Conservation (phyloP, 805 yeast genomes). For the Pichia cephalocereana region DNA sequence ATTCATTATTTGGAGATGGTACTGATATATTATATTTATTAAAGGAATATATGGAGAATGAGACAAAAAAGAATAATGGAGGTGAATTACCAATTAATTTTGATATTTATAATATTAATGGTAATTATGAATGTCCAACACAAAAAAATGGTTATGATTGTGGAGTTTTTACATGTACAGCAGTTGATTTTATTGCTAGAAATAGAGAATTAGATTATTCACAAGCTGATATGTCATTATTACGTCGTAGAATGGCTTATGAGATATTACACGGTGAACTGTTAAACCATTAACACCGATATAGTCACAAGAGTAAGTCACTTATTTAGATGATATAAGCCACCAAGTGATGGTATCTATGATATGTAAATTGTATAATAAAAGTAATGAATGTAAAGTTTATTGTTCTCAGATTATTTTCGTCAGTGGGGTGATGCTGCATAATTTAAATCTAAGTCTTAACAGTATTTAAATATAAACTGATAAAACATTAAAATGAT, state of each 20-base stretch:
- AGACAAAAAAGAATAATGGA: slow-evolving; percentile 45
- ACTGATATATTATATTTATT: slow-evolving; percentile 37
- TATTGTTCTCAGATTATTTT: too few species aligned
- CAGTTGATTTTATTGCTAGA: slow-evolving; percentile 52
- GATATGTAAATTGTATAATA: too few species aligned
- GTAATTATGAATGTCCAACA: slow-evolving; percentile 47
- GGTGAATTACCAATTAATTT: slow-evolving; percentile 26
- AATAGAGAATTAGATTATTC: slow-evolving; percentile 42
- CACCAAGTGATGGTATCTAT: too few species aligned
- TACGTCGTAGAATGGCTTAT: slow-evolving; percentile 62
- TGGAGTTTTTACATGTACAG: slow-evolving; percentile 86
- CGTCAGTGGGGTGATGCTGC: too few species aligned
- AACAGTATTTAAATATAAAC: too few species aligned
- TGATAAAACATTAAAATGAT: too few species aligned
- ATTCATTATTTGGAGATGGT: slow-evolving; percentile 57
- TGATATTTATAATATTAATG: slow-evolving; percentile 17
- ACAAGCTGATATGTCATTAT: slow-evolving; percentile 57
- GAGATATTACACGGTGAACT: slow-evolving; percentile 34
- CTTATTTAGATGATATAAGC: too few species aligned
- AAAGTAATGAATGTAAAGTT: too few species aligned
- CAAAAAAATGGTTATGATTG: slow-evolving; percentile 91
- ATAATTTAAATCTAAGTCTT: too few species aligned
- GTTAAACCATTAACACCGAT: not conserved
- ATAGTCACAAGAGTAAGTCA: too few species aligned
- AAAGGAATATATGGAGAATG: slow-evolving; percentile 55